Evolutionary conservation across 257 asterid genomes (phyloP).

Genomic region (Fraxinus quadrangulata): DNA sequence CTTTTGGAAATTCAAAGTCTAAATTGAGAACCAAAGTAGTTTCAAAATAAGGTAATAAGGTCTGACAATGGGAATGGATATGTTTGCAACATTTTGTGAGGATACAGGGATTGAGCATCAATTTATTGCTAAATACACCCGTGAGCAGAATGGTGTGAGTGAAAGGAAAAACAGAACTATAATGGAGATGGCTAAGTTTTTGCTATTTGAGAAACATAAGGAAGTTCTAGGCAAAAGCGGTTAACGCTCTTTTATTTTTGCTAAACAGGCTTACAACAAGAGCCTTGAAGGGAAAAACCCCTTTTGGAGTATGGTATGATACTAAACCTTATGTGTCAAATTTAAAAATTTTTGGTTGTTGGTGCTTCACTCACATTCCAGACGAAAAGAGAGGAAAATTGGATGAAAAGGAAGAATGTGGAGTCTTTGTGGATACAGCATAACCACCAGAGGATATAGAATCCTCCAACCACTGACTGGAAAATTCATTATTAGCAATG

Average conservation of each 20-base stretch:
- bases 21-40: conserved; percentile 12
- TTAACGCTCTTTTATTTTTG: background rate
- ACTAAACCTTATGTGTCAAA: conserved; percentile 11
- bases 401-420: conserved; percentile 8
- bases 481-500: conserved; percentile 13
- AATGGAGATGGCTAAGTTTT: conserved; percentile 19
- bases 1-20: conserved; percentile 8
- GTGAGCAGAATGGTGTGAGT: conserved; percentile 10
- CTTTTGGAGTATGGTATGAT: background rate
- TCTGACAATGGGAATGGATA: conserved; percentile 1
- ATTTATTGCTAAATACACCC: background rate
- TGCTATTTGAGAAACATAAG: conserved; percentile 17
- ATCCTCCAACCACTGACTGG: background rate
- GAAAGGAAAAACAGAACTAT: conserved; percentile 18
- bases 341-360: background rate
- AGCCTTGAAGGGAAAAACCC: background rate
- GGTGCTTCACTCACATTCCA: conserved; percentile 14
- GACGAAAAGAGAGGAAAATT: background rate
- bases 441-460: background rate
- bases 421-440: conserved; percentile 11
- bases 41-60: background rate
- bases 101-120: conserved; percentile 16
- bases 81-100: background rate
- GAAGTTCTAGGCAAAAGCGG: conserved; percentile 4
- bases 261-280: background rate